Conservation (phyloP, 768 basidiomycete species). For the Phanerodontia chrysosporium region DNA sequence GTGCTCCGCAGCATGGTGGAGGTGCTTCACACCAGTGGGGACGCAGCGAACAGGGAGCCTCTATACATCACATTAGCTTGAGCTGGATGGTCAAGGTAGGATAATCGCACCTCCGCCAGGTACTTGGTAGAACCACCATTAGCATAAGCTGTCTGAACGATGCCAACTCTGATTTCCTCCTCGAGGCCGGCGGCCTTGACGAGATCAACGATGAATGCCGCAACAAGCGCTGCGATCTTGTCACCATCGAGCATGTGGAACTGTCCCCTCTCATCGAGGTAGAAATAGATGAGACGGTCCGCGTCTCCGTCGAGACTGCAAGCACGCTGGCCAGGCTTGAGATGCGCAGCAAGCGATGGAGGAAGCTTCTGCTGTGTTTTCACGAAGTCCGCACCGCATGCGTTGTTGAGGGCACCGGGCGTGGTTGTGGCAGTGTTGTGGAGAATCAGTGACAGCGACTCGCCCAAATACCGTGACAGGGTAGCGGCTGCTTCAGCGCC, state of each 20-base stretch:
- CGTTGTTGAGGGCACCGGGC: slow-evolving; percentile 72
- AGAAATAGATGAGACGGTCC: slow-evolving; percentile 94
- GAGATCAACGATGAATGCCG: slow-evolving; percentile 88
- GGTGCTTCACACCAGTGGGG: slow-evolving; percentile 94
- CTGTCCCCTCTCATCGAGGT: slow-evolving; percentile 67
- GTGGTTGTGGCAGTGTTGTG: slow-evolving; percentile 65
- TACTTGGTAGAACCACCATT: slow-evolving; percentile 97
- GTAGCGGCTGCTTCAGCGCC: slow-evolving; percentile 70
- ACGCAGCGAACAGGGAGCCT: slow-evolving; percentile 93
- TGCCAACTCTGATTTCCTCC: slow-evolving; percentile 75
- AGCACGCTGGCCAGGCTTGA: slow-evolving; percentile 72
- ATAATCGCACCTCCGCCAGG: slow-evolving; percentile 60
- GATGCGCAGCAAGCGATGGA: slow-evolving; percentile 58
- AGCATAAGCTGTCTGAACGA: slow-evolving; percentile 98
- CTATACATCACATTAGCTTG: slow-evolving; percentile 35
- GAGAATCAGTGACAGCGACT: slow-evolving; percentile 57
- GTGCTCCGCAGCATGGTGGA: slow-evolving; percentile 94
- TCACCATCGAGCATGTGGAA: slow-evolving; percentile 97
- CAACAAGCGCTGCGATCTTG: slow-evolving; percentile 93
- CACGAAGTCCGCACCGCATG: slow-evolving; percentile 94
- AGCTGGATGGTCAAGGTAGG: neutral
- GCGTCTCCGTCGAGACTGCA: slow-evolving; percentile 98
- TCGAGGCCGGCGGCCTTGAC: slow-evolving; percentile 84
- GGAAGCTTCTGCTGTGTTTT: slow-evolving; percentile 90
- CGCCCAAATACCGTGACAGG: slow-evolving; percentile 56